These are phyloP conservation scores for Aspergillus jensenii DNA, from an alignment of 2,329 filamentous ascomycete genomes.

Conservation along the genomic window DNA sequence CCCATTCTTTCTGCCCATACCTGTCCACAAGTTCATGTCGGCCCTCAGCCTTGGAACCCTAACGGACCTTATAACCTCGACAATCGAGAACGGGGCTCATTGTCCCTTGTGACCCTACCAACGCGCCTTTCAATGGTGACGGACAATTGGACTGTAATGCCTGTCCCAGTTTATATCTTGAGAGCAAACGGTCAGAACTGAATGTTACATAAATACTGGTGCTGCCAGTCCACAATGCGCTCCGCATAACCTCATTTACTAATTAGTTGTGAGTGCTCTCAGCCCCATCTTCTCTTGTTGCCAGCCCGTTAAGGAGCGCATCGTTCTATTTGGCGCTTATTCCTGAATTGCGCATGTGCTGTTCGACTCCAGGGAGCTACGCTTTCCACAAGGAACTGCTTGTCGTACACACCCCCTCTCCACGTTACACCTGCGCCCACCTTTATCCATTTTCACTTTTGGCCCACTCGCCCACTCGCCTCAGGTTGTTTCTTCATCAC, in stretches of 20 bases:
- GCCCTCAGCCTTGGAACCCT: not conserved
- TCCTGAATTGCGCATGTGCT: not conserved
- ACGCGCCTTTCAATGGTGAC: conserved; percentile 16
- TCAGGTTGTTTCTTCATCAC: not conserved
- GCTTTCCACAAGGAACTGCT: not conserved
- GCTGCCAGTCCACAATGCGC: conserved; percentile 17
- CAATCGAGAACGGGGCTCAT: not conserved
- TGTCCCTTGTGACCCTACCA: not conserved
- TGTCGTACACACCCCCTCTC: not conserved
- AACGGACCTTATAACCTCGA: not conserved
- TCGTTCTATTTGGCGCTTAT: not conserved
- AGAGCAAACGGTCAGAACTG: conserved; percentile 4
- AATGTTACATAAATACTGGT: conserved; percentile 10
- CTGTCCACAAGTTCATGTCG: not conserved
- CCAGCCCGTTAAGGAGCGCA: not conserved
- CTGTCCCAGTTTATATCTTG: conserved; percentile 6
- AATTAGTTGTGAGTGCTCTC: conserved; percentile 13
- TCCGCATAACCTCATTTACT: conserved; percentile 13
- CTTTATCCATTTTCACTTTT: not conserved
- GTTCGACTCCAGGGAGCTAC: not conserved
- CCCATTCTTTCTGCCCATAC: conserved; percentile 10
- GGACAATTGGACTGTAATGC: conserved; percentile 16
- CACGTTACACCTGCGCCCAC: not conserved
- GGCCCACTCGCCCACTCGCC: not conserved
- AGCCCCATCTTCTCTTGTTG: not conserved